These are phyloP conservation scores for Chalara sp. DNA, from an alignment of 2,329 filamentous ascomycete species.

Conservation along the genomic window DNA sequence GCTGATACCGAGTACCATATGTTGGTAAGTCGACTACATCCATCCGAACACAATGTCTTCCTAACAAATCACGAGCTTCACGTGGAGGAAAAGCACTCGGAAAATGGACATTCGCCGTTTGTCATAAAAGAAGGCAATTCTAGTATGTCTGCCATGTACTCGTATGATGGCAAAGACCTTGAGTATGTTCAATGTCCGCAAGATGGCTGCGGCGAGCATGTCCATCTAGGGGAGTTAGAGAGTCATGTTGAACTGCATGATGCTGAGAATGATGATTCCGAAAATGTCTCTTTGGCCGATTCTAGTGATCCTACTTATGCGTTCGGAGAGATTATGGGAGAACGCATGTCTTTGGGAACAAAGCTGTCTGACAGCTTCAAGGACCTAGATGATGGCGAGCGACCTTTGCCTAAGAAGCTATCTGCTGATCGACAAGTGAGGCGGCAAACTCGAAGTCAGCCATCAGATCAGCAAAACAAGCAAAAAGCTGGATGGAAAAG, in stretches of 20 bases:
- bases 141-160: conserved; percentile 14
- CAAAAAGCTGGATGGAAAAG: conserved; percentile 25
- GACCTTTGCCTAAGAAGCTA: conserved; percentile 4
- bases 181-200: conserved; percentile 46
- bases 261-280: conserved; percentile 15
- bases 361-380: conserved; percentile 16
- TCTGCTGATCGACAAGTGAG: not conserved
- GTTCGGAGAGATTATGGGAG: conserved; percentile 14
- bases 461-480: conserved; percentile 10
- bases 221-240: conserved; percentile 45
- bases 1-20: conserved; percentile 31
- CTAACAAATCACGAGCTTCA: conserved; percentile 17
- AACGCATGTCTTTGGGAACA: conserved; percentile 1
- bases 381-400: conserved; percentile 14
- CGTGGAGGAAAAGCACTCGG: conserved; percentile 25
- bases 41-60: conserved; percentile 5
- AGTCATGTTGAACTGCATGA: conserved; percentile 53
- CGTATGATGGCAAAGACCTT: conserved; percentile 20
- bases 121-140: conserved; percentile 20
- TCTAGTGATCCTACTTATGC: conserved; percentile 11
- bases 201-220: conserved; percentile 52
- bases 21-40: conserved; percentile 25
- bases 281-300: conserved; percentile 9
- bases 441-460: too few relatives aligned
- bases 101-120: conserved; percentile 26